Conservation (phyloP, 768 basidiomycete species). For the Termitomyces sp. region DNA sequence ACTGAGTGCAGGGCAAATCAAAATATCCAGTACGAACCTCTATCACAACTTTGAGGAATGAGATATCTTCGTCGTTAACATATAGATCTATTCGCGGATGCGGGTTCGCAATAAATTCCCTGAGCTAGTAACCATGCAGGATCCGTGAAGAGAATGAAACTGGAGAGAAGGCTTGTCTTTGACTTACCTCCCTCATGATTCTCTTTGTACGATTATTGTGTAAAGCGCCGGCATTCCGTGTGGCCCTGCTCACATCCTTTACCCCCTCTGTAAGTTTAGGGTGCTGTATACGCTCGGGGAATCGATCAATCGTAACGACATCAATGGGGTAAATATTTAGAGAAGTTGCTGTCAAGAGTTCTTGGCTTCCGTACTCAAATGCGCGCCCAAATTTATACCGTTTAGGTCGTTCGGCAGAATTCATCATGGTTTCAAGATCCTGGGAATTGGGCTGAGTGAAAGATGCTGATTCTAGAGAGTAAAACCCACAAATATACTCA, state of each 20-base stretch:
- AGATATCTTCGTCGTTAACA: neutral
- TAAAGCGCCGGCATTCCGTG: neutral
- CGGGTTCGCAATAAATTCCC: neutral
- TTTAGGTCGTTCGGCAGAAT: neutral
- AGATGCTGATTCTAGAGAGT: neutral
- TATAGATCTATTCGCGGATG: neutral
- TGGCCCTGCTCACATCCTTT: neutral
- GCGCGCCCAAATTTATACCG: neutral
- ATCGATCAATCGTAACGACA: neutral
- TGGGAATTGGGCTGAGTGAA: neutral
- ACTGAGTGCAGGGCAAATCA: neutral
- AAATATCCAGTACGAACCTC: neutral
- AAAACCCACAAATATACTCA: neutral
- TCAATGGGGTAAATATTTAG: neutral
- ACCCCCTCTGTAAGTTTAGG: neutral
- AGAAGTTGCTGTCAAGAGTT: neutral
- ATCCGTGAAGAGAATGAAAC: neutral
- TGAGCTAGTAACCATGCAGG: neutral
- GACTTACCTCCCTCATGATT: neutral
- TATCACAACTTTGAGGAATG: neutral
- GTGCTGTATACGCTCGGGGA: neutral
- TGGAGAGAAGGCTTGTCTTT: neutral
- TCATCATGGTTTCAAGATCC: neutral
- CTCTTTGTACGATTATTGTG: neutral
- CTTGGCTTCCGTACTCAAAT: neutral